Evolutionary conservation across 2,329 filamentous ascomycete genomes (phyloP).

Genomic region (Phyllosticta ampelicida): DNA sequence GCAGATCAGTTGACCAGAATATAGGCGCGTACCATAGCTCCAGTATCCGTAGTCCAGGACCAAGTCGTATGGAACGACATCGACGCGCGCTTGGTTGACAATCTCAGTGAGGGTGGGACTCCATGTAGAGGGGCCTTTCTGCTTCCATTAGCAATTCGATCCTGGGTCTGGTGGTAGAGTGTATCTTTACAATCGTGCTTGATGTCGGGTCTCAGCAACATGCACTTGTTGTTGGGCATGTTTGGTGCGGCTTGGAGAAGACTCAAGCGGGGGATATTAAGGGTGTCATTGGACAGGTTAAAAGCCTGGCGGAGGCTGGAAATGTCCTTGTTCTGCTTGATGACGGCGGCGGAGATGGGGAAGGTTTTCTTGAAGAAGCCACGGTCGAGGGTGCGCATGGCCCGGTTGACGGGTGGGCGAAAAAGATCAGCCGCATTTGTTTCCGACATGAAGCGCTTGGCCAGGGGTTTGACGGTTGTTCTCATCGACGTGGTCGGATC

Average conservation of each 20-base stretch:
- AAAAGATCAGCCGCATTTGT: conserved; percentile 38
- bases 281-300: conserved; percentile 52
- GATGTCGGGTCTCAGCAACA: conserved; percentile 36
- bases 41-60: conserved; percentile 75
- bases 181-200: conserved; percentile 23
- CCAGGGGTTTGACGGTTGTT: background rate
- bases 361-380: conserved; percentile 70
- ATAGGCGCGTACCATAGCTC: conserved; percentile 54
- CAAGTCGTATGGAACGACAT: conserved; percentile 64
- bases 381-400: conserved; percentile 70
- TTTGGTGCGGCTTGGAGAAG: conserved; percentile 35
- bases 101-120: conserved; percentile 58
- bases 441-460: background rate
- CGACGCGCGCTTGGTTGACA: conserved; percentile 56
- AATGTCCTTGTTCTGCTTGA: conserved; percentile 67
- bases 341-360: conserved; percentile 64
- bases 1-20: background rate
- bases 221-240: conserved; percentile 32
- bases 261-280: conserved; percentile 53
- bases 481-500: background rate
- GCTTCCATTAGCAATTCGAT: conserved; percentile 19
- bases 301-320: conserved; percentile 58
- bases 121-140: conserved; percentile 63
- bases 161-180: background rate
- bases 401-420: conserved; percentile 68